A percentile compares a stretch with the other conserved stretches of the same genome.
Evolutionary conservation across 257 asterid genomes (phyloP).

Genomic region (Penstemon newberryi): DNA sequence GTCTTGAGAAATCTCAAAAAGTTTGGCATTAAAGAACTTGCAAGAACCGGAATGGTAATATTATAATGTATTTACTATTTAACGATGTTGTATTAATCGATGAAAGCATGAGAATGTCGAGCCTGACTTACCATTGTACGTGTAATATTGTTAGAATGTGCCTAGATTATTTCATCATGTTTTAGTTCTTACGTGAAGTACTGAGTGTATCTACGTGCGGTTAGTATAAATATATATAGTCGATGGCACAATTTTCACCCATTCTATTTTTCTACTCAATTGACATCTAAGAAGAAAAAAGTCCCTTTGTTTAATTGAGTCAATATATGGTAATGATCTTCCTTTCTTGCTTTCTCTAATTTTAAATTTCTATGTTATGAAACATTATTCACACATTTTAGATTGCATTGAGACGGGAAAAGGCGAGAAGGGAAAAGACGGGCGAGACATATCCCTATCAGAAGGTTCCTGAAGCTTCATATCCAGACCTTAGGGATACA

Average conservation of each 20-base stretch:
- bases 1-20: slow-evolving; percentile 68
- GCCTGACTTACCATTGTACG: slow-evolving; percentile 14
- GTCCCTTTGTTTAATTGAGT: background rate
- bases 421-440: slow-evolving; percentile 82
- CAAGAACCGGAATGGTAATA: slow-evolving; percentile 85
- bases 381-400: slow-evolving; percentile 32
- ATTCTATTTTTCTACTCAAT: background rate
- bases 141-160: too few relatives aligned
- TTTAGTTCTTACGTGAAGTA: too few relatives aligned
- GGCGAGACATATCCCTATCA: slow-evolving; percentile 89
- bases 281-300: background rate
- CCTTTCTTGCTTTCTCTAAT: slow-evolving; percentile 1
- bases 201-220: too few relatives aligned
- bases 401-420: slow-evolving; percentile 86
- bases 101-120: slow-evolving; percentile 13
- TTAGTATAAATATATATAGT: too few relatives aligned
- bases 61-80: slow-evolving; percentile 9
- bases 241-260: too few relatives aligned
- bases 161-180: too few relatives aligned
- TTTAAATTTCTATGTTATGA: slow-evolving; percentile 18
- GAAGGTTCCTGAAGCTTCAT: slow-evolving; percentile 86
- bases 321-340: background rate
- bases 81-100: slow-evolving; percentile 11
- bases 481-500: slow-evolving; percentile 71
- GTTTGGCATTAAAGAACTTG: slow-evolving; percentile 81